These are phyloP conservation scores for Podospora bellae-mahoneyi DNA, from an alignment of 495 filamentous ascomycete species.

Conservation along the genomic window DNA sequence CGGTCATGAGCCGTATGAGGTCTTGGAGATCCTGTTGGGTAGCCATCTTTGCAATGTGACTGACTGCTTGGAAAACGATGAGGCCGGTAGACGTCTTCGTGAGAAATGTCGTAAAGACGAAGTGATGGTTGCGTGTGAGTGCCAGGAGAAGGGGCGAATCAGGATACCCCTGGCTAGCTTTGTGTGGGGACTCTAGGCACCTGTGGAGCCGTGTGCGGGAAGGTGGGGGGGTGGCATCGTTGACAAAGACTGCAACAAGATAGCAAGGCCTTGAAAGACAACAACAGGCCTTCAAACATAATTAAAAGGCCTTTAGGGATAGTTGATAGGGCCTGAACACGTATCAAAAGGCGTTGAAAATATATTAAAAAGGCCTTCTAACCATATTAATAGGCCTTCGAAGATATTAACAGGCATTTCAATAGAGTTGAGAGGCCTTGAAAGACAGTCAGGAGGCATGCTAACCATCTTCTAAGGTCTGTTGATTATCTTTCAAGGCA, in stretches of 20 bases:
- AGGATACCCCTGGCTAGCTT: constrained; percentile 11
- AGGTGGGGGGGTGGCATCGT: neutral
- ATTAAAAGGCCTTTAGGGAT: no score
- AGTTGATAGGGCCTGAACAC: no score
- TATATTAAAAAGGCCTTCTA: no score
- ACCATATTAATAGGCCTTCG: no score
- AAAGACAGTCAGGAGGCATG: no score
- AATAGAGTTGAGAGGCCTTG: no score
- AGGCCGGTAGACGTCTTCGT: neutral
- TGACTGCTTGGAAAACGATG: neutral
- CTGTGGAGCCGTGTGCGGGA: constrained; percentile 5
- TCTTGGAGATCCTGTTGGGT: constrained; percentile 61
- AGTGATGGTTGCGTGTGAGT: constrained; percentile 5
- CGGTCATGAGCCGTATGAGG: constrained; percentile 73
- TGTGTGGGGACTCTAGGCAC: constrained; percentile 4
- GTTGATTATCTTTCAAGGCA: neutral
- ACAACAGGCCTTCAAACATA: no score
- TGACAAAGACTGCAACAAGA: no score
- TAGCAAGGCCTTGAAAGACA: no score
- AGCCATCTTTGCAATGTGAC: constrained; percentile 37
- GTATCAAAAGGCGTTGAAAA: no score
- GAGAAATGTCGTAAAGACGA: neutral
- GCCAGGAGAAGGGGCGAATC: constrained; percentile 8
- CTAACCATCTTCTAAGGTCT: no score
- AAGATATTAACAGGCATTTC: no score